phyloP scores from a whole-genome alignment of 176 grass and related monocot species.

The Puccinellia tenuiflora region DNA sequence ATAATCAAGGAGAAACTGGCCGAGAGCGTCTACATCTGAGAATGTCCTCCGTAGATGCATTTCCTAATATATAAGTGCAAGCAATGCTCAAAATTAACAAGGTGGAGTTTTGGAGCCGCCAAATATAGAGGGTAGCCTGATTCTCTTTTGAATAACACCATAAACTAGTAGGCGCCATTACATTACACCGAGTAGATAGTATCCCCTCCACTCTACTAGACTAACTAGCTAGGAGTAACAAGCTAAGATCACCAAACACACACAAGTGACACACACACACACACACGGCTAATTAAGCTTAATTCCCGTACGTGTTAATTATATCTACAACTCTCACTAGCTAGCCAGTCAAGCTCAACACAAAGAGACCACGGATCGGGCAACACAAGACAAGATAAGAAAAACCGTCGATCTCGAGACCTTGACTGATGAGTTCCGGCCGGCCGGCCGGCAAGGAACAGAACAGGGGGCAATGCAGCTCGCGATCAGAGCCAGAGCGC shows the following conservation, averaged over 20 bases:
- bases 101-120: not conserved
- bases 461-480: not conserved
- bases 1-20: not conserved
- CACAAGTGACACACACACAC: no score
- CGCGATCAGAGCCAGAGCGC: no score
- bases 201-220: not conserved
- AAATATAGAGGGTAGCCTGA: not conserved
- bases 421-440: not conserved
- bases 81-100: not conserved
- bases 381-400: not conserved
- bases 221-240: not conserved
- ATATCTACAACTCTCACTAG: slow-evolving; percentile 20
- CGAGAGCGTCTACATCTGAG: not conserved
- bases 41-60: not conserved
- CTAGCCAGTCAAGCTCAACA: not conserved
- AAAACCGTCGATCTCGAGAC: not conserved
- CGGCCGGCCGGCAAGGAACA: no score
- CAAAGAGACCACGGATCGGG: not conserved
- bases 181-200: not conserved
- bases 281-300: not conserved
- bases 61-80: not conserved
- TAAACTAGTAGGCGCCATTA: not conserved
- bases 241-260: not conserved
- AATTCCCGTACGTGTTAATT: slow-evolving; percentile 24
- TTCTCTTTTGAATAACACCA: not conserved